These are phyloP conservation scores for Kappamyces sp. DNA, from an alignment of 192 early-diverging fungal genomes.

Conservation along the genomic window DNA sequence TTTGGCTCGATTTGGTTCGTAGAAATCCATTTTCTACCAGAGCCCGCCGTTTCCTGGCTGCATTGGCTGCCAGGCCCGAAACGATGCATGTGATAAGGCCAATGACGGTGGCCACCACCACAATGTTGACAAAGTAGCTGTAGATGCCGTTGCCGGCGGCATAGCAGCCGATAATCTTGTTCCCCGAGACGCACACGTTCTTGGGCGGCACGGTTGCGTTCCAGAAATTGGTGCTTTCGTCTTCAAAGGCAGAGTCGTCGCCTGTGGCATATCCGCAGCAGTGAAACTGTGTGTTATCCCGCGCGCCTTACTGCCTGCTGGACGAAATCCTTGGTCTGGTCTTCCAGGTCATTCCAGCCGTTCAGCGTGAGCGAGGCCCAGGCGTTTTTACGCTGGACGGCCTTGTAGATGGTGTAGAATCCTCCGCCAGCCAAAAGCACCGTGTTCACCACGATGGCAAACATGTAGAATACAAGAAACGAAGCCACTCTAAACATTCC, in stretches of 20 bases:
- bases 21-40: neutral
- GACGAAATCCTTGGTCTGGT: slow-evolving; percentile 1
- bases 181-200: neutral
- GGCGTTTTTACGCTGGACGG: neutral
- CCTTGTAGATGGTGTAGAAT: neutral
- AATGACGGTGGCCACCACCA: neutral
- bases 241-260: slow-evolving; percentile 2
- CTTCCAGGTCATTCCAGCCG: neutral
- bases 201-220: neutral
- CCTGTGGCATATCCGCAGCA: slow-evolving; percentile 8
- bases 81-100: slow-evolving; percentile 11
- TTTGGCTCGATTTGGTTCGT: neutral
- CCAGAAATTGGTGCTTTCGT: neutral
- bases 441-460: neutral
- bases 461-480: slow-evolving; percentile 8
- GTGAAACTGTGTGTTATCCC: neutral
- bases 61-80: neutral
- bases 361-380: neutral
- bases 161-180: neutral
- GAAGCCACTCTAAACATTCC: slow-evolving; percentile 2
- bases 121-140: slow-evolving; percentile 5
- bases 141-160: slow-evolving; percentile 1
- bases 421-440: slow-evolving; percentile 3
- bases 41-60: neutral
- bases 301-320: slow-evolving; percentile 1